Evolutionary conservation across 2,329 filamentous ascomycete genomes (phyloP).

Genomic region (Diaporthe sp.): DNA sequence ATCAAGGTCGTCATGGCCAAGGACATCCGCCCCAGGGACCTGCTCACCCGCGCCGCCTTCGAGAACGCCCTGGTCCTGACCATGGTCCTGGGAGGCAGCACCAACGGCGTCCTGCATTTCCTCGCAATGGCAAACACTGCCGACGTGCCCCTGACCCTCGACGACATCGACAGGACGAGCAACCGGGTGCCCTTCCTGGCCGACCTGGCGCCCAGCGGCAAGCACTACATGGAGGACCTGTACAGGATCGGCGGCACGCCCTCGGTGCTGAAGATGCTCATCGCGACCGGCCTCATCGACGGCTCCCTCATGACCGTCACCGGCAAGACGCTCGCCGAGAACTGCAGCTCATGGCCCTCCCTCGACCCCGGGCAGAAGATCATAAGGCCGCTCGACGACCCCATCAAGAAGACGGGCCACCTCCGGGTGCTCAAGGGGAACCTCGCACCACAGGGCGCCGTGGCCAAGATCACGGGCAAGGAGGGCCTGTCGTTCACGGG

Average conservation of each 20-base stretch:
- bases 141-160: conserved; percentile 80
- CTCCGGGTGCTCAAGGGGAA: conserved; percentile 91
- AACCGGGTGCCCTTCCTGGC: conserved; percentile 90
- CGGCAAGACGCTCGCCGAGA: conserved; percentile 85
- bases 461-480: conserved; percentile 97
- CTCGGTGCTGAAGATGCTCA: conserved; percentile 86
- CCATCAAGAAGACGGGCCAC: conserved; percentile 88
- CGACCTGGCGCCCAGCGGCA: conserved; percentile 85
- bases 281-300: conserved; percentile 82
- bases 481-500: conserved; percentile 88
- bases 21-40: conserved; percentile 84
- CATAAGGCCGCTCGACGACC: conserved; percentile 79
- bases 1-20: conserved; percentile 85
- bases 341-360: conserved; percentile 82
- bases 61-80: conserved; percentile 92
- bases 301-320: conserved; percentile 86
- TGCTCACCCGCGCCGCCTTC: conserved; percentile 84
- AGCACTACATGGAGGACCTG: conserved; percentile 87
- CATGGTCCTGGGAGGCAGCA: conserved; percentile 92
- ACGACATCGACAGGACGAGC: conserved; percentile 86
- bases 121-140: conserved; percentile 92
- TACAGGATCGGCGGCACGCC: conserved; percentile 89
- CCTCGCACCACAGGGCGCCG: conserved; percentile 87
- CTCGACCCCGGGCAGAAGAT: conserved; percentile 85
- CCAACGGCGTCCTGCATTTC: conserved; percentile 90